phyloP scores from a whole-genome alignment of 192 early-diverging fungal genomes.

The Entomortierella parvispora region DNA sequence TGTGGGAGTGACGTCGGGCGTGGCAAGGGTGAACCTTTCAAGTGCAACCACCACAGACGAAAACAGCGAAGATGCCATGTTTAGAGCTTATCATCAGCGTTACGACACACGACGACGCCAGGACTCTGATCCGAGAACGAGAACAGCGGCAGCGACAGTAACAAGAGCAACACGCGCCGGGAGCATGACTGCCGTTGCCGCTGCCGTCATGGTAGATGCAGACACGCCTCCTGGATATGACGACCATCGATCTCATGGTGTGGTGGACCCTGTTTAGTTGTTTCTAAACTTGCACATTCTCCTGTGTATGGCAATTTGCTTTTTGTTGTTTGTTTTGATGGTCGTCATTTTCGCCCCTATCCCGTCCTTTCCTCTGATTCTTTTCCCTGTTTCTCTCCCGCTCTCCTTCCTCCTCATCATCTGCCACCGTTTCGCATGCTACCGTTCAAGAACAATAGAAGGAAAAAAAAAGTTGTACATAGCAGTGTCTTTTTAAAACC shows the following conservation, averaged over 20 bases:
- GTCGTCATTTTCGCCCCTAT: no score
- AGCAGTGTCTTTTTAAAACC: no score
- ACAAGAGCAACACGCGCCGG: neutral
- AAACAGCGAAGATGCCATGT: conserved; percentile 43
- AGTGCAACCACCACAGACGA: neutral
- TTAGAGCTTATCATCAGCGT: conserved; percentile 33
- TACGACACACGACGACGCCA: conserved; percentile 36
- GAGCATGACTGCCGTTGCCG: neutral
- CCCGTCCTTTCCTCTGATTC: no score
- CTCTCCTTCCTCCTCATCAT: no score
- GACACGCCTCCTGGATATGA: conserved; percentile 48
- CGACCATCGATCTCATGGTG: conserved; percentile 28
- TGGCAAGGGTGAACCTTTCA: neutral
- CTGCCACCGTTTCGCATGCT: no score
- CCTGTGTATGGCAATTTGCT: no score
- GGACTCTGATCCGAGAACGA: conserved; percentile 21
- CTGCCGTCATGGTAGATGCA: conserved; percentile 4
- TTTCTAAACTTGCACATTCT: no score
- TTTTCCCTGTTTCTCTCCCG: no score
- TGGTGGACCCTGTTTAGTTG: conserved; percentile 48
- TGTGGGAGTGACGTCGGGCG: neutral
- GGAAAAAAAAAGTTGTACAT: no score
- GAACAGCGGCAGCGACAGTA: neutral
- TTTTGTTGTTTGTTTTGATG: no score
- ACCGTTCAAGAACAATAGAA: no score